These are phyloP conservation scores for Davidsoniella virescens DNA, from an alignment of 2,329 filamentous ascomycete genomes.

Conservation along the genomic window DNA sequence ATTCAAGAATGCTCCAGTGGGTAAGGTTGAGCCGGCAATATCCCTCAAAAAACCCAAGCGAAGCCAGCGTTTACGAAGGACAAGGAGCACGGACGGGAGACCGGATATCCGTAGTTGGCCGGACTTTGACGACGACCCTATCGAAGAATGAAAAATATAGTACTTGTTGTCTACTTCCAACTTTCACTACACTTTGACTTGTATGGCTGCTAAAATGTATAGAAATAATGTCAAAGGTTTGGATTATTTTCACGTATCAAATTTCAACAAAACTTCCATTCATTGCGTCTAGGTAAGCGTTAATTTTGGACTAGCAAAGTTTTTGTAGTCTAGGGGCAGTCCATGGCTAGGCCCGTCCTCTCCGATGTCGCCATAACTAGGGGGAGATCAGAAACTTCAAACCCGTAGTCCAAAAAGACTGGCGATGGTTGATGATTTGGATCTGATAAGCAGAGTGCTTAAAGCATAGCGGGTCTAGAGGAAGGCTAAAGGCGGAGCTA, in stretches of 20 bases:
- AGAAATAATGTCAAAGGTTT: neutral
- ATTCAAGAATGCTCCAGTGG: neutral
- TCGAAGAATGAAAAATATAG: conserved; percentile 6
- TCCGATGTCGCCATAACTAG: conserved; percentile 5
- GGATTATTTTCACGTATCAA: neutral
- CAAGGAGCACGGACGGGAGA: conserved; percentile 1
- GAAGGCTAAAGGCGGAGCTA: too few species aligned
- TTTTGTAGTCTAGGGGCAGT: too few species aligned
- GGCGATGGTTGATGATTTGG: conserved; percentile 7
- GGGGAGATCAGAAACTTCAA: neutral
- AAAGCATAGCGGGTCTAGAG: neutral
- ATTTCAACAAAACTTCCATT: neutral
- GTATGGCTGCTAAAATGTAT: neutral
- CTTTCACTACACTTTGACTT: neutral
- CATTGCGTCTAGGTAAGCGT: neutral
- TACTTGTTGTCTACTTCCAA: neutral
- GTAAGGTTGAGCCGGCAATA: neutral
- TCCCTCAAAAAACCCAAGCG: neutral
- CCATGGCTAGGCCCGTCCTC: too few species aligned
- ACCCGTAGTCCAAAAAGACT: neutral
- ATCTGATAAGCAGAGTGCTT: conserved; percentile 8
- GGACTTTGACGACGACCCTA: conserved; percentile 7
- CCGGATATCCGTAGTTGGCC: conserved; percentile 10
- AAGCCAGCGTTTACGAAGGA: neutral
- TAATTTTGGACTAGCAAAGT: neutral